Evolutionary conservation across 2,329 filamentous ascomycete genomes (phyloP).

Genomic region (Microdochium paspali): DNA sequence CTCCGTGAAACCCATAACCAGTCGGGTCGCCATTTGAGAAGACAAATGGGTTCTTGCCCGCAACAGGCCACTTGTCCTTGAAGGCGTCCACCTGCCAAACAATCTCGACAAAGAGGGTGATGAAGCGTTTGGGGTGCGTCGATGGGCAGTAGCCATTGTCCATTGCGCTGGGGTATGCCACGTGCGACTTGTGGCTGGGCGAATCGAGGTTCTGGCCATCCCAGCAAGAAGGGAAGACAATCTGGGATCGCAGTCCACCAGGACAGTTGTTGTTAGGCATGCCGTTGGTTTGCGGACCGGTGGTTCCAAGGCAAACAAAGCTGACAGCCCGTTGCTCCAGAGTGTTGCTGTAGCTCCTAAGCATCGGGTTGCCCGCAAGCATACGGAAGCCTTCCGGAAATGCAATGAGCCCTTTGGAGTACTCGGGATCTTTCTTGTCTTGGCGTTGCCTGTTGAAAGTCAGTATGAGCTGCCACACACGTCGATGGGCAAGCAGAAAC

Average conservation of each 20-base stretch:
- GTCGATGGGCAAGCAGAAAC: constrained; percentile 6
- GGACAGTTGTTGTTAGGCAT: constrained; percentile 47
- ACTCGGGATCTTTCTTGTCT: constrained; percentile 23
- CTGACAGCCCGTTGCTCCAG: constrained; percentile 40
- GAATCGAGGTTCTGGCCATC: constrained; percentile 47
- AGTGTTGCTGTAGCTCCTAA: constrained; percentile 36
- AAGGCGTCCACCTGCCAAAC: constrained; percentile 43
- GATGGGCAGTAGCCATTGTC: constrained; percentile 39
- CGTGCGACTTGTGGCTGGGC: constrained; percentile 44
- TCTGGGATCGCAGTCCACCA: constrained; percentile 38
- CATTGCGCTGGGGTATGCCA: constrained; percentile 37
- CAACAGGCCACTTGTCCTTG: constrained; percentile 33
- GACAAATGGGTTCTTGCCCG: constrained; percentile 35
- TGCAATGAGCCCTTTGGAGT: constrained; percentile 39
- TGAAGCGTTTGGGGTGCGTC: constrained; percentile 41
- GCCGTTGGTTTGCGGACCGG: constrained; percentile 33
- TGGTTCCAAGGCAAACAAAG: constrained; percentile 42
- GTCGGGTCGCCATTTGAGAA: constrained; percentile 32
- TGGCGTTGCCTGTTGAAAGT: constrained; percentile 24
- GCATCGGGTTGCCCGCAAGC: constrained; percentile 48
- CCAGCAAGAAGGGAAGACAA: constrained; percentile 55
- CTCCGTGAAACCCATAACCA: constrained; percentile 45
- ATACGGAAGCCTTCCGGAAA: constrained; percentile 58
- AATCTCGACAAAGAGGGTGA: constrained; percentile 52
- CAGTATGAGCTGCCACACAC: not conserved